A percentile compares a stretch with the other conserved stretches of the same genome.
Evolutionary conservation across 2,329 filamentous ascomycete species (phyloP).

Genomic region (Fusarium metavorans): DNA sequence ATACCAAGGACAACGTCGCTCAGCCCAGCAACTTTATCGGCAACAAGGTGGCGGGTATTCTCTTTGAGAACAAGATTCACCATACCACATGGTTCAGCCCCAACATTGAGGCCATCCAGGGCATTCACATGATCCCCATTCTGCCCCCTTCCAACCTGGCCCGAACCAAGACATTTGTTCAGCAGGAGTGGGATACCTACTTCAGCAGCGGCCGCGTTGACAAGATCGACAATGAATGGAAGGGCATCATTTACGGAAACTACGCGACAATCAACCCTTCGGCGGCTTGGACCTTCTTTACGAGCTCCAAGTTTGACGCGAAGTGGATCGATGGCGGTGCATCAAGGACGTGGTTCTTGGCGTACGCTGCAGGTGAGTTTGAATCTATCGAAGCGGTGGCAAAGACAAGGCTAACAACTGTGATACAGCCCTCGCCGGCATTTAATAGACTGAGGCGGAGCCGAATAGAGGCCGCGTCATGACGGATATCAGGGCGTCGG

Average conservation of each 20-base stretch:
- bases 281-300: constrained; percentile 81
- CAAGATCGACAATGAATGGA: constrained; percentile 81
- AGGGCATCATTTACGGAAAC: constrained; percentile 85
- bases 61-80: constrained; percentile 97
- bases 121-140: constrained; percentile 87
- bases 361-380: constrained; percentile 77
- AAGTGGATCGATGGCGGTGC: constrained; percentile 85
- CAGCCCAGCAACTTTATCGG: constrained; percentile 82
- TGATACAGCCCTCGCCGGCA: constrained; percentile 36
- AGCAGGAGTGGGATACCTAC: constrained; percentile 84
- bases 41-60: constrained; percentile 78
- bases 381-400: background rate
- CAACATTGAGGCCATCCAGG: constrained; percentile 77
- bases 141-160: constrained; percentile 76
- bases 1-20: constrained; percentile 74
- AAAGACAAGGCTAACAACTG: constrained; percentile 25
- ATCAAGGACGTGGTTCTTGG: constrained; percentile 86
- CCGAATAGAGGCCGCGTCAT: background rate
- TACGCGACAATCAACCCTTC: constrained; percentile 80
- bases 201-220: constrained; percentile 78
- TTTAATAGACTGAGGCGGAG: constrained; percentile 21
- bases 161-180: constrained; percentile 76
- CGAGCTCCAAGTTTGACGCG: constrained; percentile 71
- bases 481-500: background rate
- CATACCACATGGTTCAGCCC: constrained; percentile 90